Percentiles rank a stretch among this genome's conserved stretches.
Evolutionary conservation across 2,329 filamentous ascomycete species (phyloP).

Genomic region (Cordyceps militaris): DNA sequence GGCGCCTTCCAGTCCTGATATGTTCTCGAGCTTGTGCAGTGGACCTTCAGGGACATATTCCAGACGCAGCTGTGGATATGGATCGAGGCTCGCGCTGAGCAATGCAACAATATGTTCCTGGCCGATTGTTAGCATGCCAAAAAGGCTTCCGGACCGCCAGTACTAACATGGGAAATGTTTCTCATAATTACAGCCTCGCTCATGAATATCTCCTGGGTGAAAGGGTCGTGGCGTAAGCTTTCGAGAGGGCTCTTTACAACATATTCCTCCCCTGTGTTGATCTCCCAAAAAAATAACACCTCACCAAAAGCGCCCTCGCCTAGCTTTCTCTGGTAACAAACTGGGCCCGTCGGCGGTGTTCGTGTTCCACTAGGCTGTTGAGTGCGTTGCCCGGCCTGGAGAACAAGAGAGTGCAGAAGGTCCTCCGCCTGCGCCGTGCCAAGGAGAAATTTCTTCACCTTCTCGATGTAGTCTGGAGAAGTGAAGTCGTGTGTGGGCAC

Average conservation of each 20-base stretch:
- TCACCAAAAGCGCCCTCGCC: neutral
- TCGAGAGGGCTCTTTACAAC: neutral
- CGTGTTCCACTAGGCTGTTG: too few species aligned
- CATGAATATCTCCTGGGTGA: neutral
- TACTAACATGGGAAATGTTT: neutral
- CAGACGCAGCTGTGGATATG: neutral
- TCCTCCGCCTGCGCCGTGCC: too few species aligned
- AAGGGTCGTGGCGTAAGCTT: neutral
- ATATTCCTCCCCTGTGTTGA: neutral
- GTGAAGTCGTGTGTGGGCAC: neutral
- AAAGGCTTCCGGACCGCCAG: neutral
- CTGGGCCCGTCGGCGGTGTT: too few species aligned
- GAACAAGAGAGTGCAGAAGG: too few species aligned
- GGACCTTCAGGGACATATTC: neutral
- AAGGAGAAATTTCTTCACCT: neutral
- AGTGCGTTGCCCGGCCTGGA: too few species aligned
- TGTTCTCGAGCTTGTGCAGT: neutral
- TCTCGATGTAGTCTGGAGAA: neutral
- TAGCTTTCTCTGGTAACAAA: too few species aligned
- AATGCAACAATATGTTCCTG: neutral
- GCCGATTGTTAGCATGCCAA: neutral
- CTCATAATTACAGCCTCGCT: neutral
- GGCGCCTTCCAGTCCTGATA: neutral
- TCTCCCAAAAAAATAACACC: neutral
- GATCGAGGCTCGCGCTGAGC: neutral